Evolutionary conservation across 352 stramenopile species (phyloP), one percentile per base, ranked within the genome.

Genomic region (Pythium rishiriense): DNA sequence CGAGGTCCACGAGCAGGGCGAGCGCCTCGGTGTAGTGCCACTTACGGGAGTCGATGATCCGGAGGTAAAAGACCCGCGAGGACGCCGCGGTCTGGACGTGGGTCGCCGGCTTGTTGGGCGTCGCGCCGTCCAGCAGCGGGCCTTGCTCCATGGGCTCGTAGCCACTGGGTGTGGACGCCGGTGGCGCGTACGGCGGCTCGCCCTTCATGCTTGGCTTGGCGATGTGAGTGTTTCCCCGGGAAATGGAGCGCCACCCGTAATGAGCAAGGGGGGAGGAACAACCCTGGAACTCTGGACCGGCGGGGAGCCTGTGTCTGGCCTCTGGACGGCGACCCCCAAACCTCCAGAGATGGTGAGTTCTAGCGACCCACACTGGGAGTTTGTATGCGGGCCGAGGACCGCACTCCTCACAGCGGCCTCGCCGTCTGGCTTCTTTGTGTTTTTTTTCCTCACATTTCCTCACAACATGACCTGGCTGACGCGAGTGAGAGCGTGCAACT

Each of bases 1-100:
- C 85, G 48, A 96, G 94, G 74, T 96, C 87, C 45, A 93, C 61
- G 58, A 93, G 93, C 24, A 94, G 77, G 60, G 81, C 79, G 45
- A 94, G 90, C 1, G 85, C 90, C 65, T 94, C 84, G 50, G 76
- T 83, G 71, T 96, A 94, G 66, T 96, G 87, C 85, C 87, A 96
- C 67, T 93, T 93, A 69, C 87, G 85, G 51, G 85, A 93, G 69
- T 96, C 87, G 66, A 94, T 88, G 33, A 93, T 76, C 28, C 84
- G 87, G 58, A 94, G 68, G 64, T 78, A 91, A 59, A 92, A 92
- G 22, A 92, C 73, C 33, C 83, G 85, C 53, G 48, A 58, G 1
- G 64, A 59, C n/a, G 54, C 48, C 47, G 29, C 31, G 35, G 29
- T 8, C 51, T 47, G 31, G 35, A 43, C 14, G 45, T 51, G 22